Evolutionary conservation across 352 stramenopile genomes (phyloP), one percentile per base, ranked within the genome.

Genomic region (Globisporangium takayamanum): DNA sequence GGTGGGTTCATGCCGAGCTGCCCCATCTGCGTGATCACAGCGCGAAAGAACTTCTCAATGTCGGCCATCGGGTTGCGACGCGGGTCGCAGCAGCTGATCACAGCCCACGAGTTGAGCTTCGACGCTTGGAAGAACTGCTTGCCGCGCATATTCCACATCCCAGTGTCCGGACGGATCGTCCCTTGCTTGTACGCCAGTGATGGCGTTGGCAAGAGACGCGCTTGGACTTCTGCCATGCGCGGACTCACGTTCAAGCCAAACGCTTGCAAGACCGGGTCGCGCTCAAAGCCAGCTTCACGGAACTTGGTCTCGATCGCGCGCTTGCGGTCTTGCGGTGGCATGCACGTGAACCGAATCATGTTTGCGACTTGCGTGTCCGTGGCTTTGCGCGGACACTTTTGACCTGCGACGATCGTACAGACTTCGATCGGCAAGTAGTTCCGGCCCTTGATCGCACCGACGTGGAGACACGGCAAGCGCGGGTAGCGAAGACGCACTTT

Each of bases 381-480:
- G 4, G 67, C 71, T 63, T 95, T 95, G 53, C 81, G 79, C 0
- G 81, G 77, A 54, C 75, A 79, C 59, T 87, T 89, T 60, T 95
- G 85, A 3, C 84, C 82, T 0, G 57, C 71, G 53, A 88, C 66
- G 20, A 89, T 85, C 51, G 76, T 61, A 52, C 86, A 95, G 0
- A 94, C 80, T 55, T 95, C 86, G 58, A 95, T 89, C 6, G 86
- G 86, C 56, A 93, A 55, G 48, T 89, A 95, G 46, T 79, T 92
- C 44, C 83, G 79, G 60, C 89, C 91, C 20, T 87, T 69, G 8
- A 70, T 60, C 1, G 82, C 83, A 15, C 86, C 86, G 18, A 94
- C 84, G 51, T 92, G 81, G 5, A 95, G 66, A 67, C 83, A 92
- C 39, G 86, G 86, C 37, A 95, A 57, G 7, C 74, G 70, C 0